Base-by-base conservation (phyloP, 176 grass and related monocot genomes). In the Miscanthus lutarioriparius region DNA sequence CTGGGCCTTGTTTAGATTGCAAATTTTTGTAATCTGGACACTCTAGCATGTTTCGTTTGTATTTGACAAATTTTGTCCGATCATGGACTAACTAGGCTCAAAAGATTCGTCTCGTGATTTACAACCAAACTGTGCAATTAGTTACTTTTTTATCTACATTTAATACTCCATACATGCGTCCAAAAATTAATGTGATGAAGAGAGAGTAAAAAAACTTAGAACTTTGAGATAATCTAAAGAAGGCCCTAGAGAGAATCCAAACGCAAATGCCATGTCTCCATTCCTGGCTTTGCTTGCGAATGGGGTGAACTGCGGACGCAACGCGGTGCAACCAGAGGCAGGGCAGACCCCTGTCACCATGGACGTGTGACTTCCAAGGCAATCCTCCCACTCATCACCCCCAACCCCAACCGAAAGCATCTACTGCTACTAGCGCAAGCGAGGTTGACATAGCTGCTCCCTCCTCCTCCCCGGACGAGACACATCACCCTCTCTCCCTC, bases 221-320 rank as follows among this genome's bases (percentile, higher is more conserved):
- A n/a, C n/a, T n/a, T n/a, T n/a, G n/a, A n/a, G n/a, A n/a, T n/a
- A n/a, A n/a, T n/a, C n/a, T n/a, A n/a, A n/a, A n/a, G n/a, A n/a
- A n/a, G n/a, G n/a, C n/a, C n/a, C n/a, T 44, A 56, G 19, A 77
- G 80, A 70, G 58, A 79, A 83, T 84, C 84, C 75, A 64, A 74
- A 79, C 47, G 69, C 88, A 61, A 64, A 72, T 39, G 63, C 67
- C 16, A 48, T 20, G 65, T 53, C 64, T 47, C 44, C 70, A 36
- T 67, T 87, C 79, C 61, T 71, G 81, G 75, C 86, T 93, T 98
- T 96, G 87, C 96, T 98, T 98, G 86, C 83, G 93, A 87, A 80
- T 30, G 59, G 86, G 89, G 84, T 83, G 79, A 80, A 85, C 72
- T 71, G 59, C n/a, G 81, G 87, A 88, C 20, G 22, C 56, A 28